A percentile compares a stretch with the other conserved stretches of the same genome.
These are phyloP conservation scores for Cercospora beticola DNA, from an alignment of 2,329 filamentous ascomycete genomes.

Conservation along the genomic window DNA sequence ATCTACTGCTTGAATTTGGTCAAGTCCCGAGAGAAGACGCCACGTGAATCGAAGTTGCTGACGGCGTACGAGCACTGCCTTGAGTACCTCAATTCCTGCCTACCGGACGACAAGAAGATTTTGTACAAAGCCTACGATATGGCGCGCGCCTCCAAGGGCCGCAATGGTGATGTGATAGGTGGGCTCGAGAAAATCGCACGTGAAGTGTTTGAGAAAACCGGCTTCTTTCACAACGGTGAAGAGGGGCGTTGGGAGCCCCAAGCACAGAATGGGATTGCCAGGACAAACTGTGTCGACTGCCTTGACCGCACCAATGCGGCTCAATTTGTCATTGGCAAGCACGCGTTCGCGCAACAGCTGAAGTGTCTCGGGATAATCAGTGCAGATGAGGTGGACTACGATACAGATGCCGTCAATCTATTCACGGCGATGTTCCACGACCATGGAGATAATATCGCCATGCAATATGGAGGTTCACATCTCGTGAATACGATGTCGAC, in stretches of 20 bases:
- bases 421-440: constrained; percentile 98
- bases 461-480: constrained; percentile 96
- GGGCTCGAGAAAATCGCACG: constrained; percentile 88
- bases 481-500: constrained; percentile 99
- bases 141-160: constrained; percentile 87
- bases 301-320: constrained; percentile 95
- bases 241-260: constrained; percentile 62
- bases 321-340: constrained; percentile 95
- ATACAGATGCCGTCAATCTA: constrained; percentile 91
- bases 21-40: constrained; percentile 78
- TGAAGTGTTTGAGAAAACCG: constrained; percentile 78
- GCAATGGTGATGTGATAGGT: constrained; percentile 90
- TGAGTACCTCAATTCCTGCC: constrained; percentile 89
- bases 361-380: constrained; percentile 86
- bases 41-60: constrained; percentile 86
- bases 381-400: constrained; percentile 78
- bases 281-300: constrained; percentile 98
- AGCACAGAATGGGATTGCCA: constrained; percentile 86
- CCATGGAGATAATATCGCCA: constrained; percentile 94
- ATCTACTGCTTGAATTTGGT: constrained; percentile 91
- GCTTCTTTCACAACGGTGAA: constrained; percentile 93
- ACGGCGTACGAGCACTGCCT: constrained; percentile 85
- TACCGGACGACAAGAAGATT: constrained; percentile 80
- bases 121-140: constrained; percentile 97
- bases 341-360: constrained; percentile 86